Conservation (phyloP, 371 early-diverging fungal genomes). For the Mortierella sp. region DNA sequence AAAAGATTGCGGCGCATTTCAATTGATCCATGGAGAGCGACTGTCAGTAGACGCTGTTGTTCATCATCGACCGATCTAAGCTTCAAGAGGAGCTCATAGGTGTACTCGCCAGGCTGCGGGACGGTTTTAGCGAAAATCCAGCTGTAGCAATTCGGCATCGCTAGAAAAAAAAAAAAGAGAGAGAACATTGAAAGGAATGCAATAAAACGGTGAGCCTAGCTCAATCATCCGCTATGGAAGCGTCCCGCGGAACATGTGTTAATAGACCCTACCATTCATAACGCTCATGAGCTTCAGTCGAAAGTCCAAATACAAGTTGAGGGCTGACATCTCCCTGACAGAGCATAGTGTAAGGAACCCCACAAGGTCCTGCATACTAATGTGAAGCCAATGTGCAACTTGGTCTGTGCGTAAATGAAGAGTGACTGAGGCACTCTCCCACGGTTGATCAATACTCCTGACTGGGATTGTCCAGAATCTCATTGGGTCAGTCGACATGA, state of each 20-base stretch:
- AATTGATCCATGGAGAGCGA: slow-evolving; percentile 3
- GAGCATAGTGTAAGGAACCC: slow-evolving; percentile 23
- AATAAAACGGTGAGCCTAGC: background rate
- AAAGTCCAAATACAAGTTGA: slow-evolving; percentile 27
- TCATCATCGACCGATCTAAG: slow-evolving; percentile 17
- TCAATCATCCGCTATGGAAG: too few species aligned
- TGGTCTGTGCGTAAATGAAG: slow-evolving; percentile 24
- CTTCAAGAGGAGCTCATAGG: slow-evolving; percentile 19
- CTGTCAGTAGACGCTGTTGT: slow-evolving; percentile 9
- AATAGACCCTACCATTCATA: slow-evolving; percentile 9
- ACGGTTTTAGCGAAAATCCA: slow-evolving; percentile 5
- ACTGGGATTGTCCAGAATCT: slow-evolving; percentile 18
- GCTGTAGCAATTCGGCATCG: slow-evolving; percentile 15
- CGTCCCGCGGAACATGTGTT: too few species aligned
- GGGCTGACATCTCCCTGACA: background rate
- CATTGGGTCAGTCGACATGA: background rate
- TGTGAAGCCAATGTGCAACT: slow-evolving; percentile 37
- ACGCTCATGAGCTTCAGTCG: slow-evolving; percentile 17
- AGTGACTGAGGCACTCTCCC: slow-evolving; percentile 1
- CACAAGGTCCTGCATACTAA: slow-evolving; percentile 16
- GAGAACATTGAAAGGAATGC: background rate
- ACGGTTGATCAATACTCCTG: background rate
- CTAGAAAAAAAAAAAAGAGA: background rate
- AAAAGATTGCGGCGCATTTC: slow-evolving; percentile 2
- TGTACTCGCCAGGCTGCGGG: slow-evolving; percentile 4